phyloP scores from a whole-genome alignment of 768 basidiomycete species.

The Tylopilus sp. region DNA sequence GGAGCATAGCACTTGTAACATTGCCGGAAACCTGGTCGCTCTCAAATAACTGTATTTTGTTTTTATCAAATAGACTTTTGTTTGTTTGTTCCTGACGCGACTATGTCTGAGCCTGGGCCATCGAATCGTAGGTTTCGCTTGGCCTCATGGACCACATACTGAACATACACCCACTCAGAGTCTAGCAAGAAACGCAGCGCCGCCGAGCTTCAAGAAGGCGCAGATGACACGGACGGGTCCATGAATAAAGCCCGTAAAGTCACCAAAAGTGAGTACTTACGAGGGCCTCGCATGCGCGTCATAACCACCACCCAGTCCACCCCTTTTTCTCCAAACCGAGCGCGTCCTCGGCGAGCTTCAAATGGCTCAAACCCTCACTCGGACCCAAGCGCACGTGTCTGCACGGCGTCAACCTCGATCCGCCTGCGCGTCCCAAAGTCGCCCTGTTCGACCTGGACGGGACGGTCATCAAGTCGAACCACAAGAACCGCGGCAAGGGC shows the following conservation, averaged over 20 bases:
- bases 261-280: conserved; percentile 23
- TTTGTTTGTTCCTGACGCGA: background rate
- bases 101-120: conserved; percentile 15
- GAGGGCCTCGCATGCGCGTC: background rate
- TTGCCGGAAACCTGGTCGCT: conserved; percentile 1
- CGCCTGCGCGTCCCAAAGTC: conserved; percentile 48
- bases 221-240: conserved; percentile 13
- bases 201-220: conserved; percentile 10
- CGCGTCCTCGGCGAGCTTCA: conserved; percentile 15
- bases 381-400: conserved; percentile 36
- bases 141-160: background rate
- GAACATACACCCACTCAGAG: conserved; percentile 4
- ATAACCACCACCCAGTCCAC: conserved; percentile 30
- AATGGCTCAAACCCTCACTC: conserved; percentile 34
- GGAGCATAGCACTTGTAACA: conserved; percentile 13
- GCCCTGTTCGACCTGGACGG: conserved; percentile 88
- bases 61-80: conserved; percentile 13
- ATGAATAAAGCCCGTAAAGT: conserved; percentile 20
- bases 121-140: conserved; percentile 17
- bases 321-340: conserved; percentile 39
- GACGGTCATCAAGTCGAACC: conserved; percentile 63
- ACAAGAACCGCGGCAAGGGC: conserved; percentile 33
- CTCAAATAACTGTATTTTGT: conserved; percentile 15
- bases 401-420: conserved; percentile 31
- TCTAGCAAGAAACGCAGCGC: conserved; percentile 17